Evolutionary conservation across 306 rosid species (phyloP).

Genomic region (Argentina anserina): DNA sequence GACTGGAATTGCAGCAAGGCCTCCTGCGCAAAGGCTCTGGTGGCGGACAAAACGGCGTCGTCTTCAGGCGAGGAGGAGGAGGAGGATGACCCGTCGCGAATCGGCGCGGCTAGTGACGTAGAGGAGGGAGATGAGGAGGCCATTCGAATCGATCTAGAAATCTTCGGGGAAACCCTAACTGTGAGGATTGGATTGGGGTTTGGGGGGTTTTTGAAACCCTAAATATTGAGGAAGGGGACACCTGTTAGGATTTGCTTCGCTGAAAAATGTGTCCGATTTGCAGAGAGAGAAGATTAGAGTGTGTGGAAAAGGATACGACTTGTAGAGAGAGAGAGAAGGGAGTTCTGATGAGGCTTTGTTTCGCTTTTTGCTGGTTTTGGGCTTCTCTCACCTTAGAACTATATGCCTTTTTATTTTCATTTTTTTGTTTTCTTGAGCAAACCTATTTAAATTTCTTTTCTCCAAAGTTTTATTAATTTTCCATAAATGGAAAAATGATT

Average conservation of each 20-base stretch:
- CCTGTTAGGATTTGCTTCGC: slow-evolving; percentile 13
- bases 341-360: not conserved
- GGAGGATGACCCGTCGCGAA: slow-evolving; percentile 66
- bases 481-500: too few relatives aligned
- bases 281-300: not conserved
- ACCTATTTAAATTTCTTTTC: too few relatives aligned
- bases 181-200: not conserved
- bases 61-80: slow-evolving; percentile 46
- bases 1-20: slow-evolving; percentile 85
- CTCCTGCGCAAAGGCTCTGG: slow-evolving; percentile 67
- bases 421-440: too few relatives aligned
- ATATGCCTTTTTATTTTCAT: too few relatives aligned
- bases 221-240: slow-evolving; percentile 22
- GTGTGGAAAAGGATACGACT: slow-evolving; percentile 20
- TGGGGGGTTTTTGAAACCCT: slow-evolving; percentile 32
- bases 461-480: too few relatives aligned
- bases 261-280: slow-evolving; percentile 16
- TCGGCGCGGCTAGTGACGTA: slow-evolving; percentile 27
- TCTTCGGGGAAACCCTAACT: slow-evolving; percentile 10
- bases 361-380: slow-evolving; percentile 15
- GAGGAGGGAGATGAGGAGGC: slow-evolving; percentile 36
- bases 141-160: slow-evolving; percentile 64
- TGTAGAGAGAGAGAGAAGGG: not conserved
- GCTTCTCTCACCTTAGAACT: not conserved
- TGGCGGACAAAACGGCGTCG: slow-evolving; percentile 51